Evolutionary conservation across 1,139 yeast genomes (phyloP).

Genomic region (Wickerhamomyces sp.): DNA sequence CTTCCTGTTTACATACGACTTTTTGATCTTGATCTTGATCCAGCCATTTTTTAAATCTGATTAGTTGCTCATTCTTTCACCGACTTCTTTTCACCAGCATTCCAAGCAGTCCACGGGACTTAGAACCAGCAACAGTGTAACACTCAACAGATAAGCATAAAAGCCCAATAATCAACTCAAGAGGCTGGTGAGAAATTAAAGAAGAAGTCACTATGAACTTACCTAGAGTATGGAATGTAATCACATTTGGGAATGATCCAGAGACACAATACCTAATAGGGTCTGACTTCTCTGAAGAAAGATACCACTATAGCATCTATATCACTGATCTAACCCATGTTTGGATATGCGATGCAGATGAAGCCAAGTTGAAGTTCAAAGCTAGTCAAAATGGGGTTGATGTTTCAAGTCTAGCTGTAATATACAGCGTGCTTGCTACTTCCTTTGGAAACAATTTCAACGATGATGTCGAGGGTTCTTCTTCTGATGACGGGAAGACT

Average conservation of each 20-base stretch:
- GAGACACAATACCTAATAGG: slow-evolving; percentile 15
- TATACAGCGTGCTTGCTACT: slow-evolving; percentile 10
- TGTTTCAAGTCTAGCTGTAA: slow-evolving; percentile 6
- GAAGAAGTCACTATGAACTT: slow-evolving; percentile 15
- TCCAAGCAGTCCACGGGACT: no score
- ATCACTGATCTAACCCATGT: slow-evolving; percentile 19
- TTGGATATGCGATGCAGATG: slow-evolving; percentile 19
- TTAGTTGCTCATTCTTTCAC: no score
- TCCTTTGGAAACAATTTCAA: slow-evolving; percentile 14
- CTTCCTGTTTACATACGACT: no score
- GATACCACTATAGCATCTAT: slow-evolving; percentile 13
- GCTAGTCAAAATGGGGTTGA: slow-evolving; percentile 15
- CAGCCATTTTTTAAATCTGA: no score
- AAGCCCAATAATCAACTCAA: no score
- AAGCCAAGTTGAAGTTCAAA: slow-evolving; percentile 11
- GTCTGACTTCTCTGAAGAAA: slow-evolving; percentile 9
- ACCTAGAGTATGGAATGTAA: slow-evolving; percentile 18
- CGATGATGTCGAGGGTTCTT: no score
- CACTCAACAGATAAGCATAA: no score
- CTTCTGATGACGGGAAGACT: slow-evolving; percentile 9
- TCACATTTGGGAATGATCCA: slow-evolving; percentile 3
- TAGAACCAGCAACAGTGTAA: no score
- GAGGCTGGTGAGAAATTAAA: no score
- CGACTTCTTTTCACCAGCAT: no score
- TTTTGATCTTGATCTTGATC: no score